Conservation (phyloP, 306 rosid genomes). For the Styphnolobium japonicum region DNA sequence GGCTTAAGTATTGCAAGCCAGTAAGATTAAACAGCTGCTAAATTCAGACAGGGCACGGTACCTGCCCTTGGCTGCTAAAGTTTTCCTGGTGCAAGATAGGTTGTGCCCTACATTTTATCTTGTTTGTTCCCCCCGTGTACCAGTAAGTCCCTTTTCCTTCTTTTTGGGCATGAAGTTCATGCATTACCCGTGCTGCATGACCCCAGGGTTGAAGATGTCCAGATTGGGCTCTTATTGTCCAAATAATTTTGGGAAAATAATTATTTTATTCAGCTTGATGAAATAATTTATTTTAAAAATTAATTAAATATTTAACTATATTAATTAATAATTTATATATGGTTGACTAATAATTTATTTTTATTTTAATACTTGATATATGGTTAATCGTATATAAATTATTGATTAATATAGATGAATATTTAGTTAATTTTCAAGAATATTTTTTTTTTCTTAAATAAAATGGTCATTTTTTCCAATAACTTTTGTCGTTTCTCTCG, state of each 20-base stretch:
- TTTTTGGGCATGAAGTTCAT: neutral
- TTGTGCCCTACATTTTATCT: conserved; percentile 34
- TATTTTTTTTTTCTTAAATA: no score
- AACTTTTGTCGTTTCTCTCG: neutral
- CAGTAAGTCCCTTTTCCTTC: neutral
- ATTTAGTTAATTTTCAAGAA: no score
- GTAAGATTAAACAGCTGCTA: conserved; percentile 64
- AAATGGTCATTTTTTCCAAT: no score
- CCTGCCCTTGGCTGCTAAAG: conserved; percentile 60
- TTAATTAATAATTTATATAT: no score
- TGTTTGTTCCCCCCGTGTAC: neutral
- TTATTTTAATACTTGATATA: no score
- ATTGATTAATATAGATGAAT: no score
- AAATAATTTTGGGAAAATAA: neutral
- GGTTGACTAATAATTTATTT: no score
- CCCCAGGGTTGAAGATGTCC: neutral
- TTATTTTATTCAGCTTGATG: no score
- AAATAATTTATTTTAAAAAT: no score
- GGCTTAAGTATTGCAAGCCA: conserved; percentile 52
- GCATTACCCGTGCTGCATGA: neutral
- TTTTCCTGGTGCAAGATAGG: conserved; percentile 48
- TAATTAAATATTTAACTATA: no score
- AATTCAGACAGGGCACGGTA: conserved; percentile 36
- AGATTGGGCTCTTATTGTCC: neutral
- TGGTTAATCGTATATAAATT: no score